Conservation (phyloP, 129 eudicot species). For the Helianthus tuberosus region DNA sequence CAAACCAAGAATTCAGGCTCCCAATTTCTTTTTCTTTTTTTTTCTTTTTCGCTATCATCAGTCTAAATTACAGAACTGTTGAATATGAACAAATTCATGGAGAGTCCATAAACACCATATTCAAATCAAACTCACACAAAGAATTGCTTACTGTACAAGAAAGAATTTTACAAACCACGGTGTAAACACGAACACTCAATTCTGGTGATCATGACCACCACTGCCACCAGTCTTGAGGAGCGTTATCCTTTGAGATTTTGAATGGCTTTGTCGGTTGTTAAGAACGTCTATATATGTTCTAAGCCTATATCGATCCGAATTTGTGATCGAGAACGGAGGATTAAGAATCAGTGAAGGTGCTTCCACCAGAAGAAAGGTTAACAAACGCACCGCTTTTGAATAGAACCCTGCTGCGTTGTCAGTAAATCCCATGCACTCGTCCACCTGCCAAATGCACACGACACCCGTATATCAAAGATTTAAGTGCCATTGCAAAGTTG, state of each 20-base stretch:
- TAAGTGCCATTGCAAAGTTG: neutral
- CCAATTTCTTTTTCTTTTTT: neutral
- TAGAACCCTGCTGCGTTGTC: conserved; percentile 64
- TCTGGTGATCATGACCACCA: conserved; percentile 36
- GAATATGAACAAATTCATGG: conserved; percentile 30
- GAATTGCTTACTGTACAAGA: conserved; percentile 53
- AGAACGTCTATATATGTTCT: conserved; percentile 71
- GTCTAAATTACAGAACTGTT: conserved; percentile 31
- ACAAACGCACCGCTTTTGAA: conserved; percentile 73
- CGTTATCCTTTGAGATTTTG: conserved; percentile 76
- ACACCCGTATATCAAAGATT: neutral
- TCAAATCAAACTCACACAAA: conserved; percentile 34
- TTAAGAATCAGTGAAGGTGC: conserved; percentile 84
- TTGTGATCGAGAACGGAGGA: conserved; percentile 88
- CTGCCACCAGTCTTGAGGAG: conserved; percentile 46
- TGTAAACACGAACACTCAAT: conserved; percentile 25
- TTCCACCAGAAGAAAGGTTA: conserved; percentile 80
- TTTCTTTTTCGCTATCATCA: neutral
- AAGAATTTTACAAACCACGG: conserved; percentile 43
- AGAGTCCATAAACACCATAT: conserved; percentile 16
- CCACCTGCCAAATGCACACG: conserved; percentile 58
- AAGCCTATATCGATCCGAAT: conserved; percentile 79
- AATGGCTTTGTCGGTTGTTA: conserved; percentile 74
- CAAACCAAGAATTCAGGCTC: neutral
- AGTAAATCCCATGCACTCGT: conserved; percentile 79